phyloP scores from a whole-genome alignment of 768 basidiomycete genomes.

The Pleurotus sapidus region DNA sequence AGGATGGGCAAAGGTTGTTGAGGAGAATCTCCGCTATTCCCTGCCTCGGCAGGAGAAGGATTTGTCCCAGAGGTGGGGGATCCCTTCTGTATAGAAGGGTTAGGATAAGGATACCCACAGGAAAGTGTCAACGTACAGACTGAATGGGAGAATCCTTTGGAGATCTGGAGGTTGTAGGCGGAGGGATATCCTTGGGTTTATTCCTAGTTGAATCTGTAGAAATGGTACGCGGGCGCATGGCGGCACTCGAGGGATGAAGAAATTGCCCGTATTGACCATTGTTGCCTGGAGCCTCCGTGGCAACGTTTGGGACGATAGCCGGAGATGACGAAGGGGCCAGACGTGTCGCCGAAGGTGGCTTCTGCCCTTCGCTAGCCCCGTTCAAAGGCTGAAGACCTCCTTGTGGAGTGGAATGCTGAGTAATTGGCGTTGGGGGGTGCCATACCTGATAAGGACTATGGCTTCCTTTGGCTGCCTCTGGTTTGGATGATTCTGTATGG shows the following conservation, averaged over 20 bases:
- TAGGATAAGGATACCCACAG: background rate
- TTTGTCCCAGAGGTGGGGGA: background rate
- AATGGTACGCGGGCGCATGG: background rate
- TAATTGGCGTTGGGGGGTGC: constrained; percentile 4
- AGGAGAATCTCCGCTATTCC: background rate
- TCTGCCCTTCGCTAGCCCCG: background rate
- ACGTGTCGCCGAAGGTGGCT: background rate
- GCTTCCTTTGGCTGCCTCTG: background rate
- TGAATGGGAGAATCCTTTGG: background rate
- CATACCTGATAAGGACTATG: background rate
- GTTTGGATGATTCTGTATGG: background rate
- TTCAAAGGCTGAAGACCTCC: background rate
- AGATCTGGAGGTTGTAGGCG: background rate
- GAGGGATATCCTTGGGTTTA: background rate
- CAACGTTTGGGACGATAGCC: background rate
- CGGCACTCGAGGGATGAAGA: constrained; percentile 2
- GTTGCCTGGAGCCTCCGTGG: background rate
- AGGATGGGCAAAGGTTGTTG: background rate
- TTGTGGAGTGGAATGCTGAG: constrained; percentile 3
- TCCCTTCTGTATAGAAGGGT: background rate
- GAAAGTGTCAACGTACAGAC: background rate
- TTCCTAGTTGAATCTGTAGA: background rate
- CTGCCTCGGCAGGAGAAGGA: background rate
- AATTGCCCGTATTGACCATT: background rate
- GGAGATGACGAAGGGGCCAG: background rate